Evolutionary conservation across 1,284 basidiomycete genomes (phyloP), one percentile per base, ranked within the genome.

Genomic region (Pseudozyma tsukubaensis): DNA sequence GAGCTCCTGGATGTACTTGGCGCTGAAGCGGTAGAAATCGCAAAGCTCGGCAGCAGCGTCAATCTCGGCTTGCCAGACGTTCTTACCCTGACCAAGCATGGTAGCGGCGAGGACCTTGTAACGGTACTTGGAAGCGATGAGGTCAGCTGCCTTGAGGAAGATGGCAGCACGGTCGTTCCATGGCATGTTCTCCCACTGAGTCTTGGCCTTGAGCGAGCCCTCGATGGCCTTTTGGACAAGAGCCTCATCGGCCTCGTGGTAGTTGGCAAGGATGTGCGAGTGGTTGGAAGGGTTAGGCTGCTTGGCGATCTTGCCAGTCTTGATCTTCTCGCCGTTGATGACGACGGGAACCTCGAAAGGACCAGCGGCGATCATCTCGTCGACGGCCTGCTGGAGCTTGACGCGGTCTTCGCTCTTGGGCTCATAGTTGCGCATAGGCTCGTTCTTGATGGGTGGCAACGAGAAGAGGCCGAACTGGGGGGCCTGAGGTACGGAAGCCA

Each of bases 21-120:
- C 94, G 47, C 94, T 93, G 83, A 99, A 99, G 71, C 97, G 89
- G 86, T 97, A 90, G 88, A 99, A 99, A 86, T 99, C 96, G 60
- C 88, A 72, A 64, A 93, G 92, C 90, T 98, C 96, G 16, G 97
- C 96, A 32, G 94, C 96, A 55, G 97, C 93, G 86, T 99, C 96
- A 73, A 99, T 99, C 88, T 99, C 96, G 21, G 96, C 97, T 87
- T 99, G 96, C 96, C 96, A 99, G 12, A 90, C 91, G 85, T 98
- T 99, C 90, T 99, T 99, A 56, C 97, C 96, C 87, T 99, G 96
- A 13, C 96, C 96, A 48, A 99, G 88, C 87, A 99, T 97, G 50
- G 96, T 98, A 35, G 96, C 94, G 35, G 97, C 97, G 87, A 98
- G 89, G 57, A 99, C 88, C 86, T 92, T 93, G 94, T 81, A 80